These are phyloP conservation scores for Epithemia pelagica DNA, from an alignment of 108 stramenopile genomes.

Conservation along the genomic window DNA sequence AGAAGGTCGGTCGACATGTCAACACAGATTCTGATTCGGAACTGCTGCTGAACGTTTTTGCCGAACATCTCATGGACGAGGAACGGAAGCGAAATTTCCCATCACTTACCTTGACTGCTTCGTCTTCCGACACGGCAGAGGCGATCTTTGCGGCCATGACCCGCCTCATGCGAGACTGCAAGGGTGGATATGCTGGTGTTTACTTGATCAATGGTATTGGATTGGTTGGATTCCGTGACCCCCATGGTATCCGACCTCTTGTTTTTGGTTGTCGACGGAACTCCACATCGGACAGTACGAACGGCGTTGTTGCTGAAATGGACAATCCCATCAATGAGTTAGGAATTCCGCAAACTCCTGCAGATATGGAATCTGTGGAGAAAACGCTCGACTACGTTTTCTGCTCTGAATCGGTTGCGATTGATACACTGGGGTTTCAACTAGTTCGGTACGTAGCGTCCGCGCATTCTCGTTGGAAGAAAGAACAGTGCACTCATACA, in stretches of 20 bases:
- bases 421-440: slow-evolving; percentile 93
- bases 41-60: slow-evolving; percentile 92
- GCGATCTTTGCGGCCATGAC: slow-evolving; percentile 67
- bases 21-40: slow-evolving; percentile 98
- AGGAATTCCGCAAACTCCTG: slow-evolving; percentile 25
- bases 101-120: background rate
- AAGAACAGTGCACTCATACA: background rate
- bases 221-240: slow-evolving; percentile 94
- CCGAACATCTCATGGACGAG: slow-evolving; percentile 76
- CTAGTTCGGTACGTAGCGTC: slow-evolving; percentile 60
- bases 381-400: slow-evolving; percentile 70
- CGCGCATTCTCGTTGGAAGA: too few relatives aligned
- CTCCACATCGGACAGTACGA: background rate
- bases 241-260: slow-evolving; percentile 95
- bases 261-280: slow-evolving; percentile 76
- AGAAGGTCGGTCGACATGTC: slow-evolving; percentile 70
- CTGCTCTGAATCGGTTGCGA: slow-evolving; percentile 95
- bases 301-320: slow-evolving; percentile 14
- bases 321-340: slow-evolving; percentile 12
- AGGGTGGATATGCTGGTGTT: slow-evolving; percentile 92
- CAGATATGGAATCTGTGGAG: slow-evolving; percentile 26
- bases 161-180: slow-evolving; percentile 79
- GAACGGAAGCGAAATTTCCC: slow-evolving; percentile 13
- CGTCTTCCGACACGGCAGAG: slow-evolving; percentile 37
- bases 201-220: slow-evolving; percentile 94